Evolutionary conservation across 306 rosid species (phyloP).

Genomic region (Prunus persica): Prunus_persica_NCBIv2 NC_034011.1:19636501-19637000

Average conservation of each 20-base stretch:
- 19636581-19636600: not conserved
- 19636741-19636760: not conserved
- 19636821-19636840: too few species aligned
- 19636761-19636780: not conserved
- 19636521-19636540: not conserved
- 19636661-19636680: not conserved
- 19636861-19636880: not conserved
- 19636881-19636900: not conserved
- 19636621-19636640: not conserved
- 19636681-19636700: not conserved
- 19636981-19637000: not conserved
- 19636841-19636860: not conserved
- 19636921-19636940: not conserved
- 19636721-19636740: not conserved
- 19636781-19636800: not conserved
- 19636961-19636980: not conserved
- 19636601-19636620: not conserved
- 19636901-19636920: slow-evolving; percentile 5
- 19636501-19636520: not conserved
- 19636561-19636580: not conserved
- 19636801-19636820: not conserved
- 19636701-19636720: not conserved
- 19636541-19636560: not conserved
- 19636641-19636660: not conserved
- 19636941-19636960: not conserved